Evolutionary conservation across 1,284 basidiomycete genomes (phyloP), one percentile per base, ranked within the genome.

Genomic region (Tetrapyrgos nigripes): DNA sequence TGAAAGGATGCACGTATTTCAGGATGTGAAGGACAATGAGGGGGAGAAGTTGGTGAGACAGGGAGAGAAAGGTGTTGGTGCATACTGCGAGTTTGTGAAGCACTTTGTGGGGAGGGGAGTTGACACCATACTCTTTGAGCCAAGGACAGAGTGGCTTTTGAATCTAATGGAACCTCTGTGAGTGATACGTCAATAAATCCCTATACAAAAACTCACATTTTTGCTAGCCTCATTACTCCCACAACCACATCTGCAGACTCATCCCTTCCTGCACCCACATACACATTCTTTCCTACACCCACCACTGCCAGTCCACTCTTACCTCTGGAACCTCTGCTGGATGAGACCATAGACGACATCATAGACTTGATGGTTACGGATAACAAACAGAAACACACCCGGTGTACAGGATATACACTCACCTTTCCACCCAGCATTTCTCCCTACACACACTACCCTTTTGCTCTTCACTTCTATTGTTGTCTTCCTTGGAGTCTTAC

Each of bases 401-500:
- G 24, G 24, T 45, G 43, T 45, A 6, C 9, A 45, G 46, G 46
- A 13, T 48, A 27, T 48, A 48, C 24, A 24, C 21, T 48, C 13
- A 48, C 46, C 13, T 71, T 75, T 19, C 61, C 55, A 4, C 23
- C 35, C 17, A 45, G 58, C 8, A 52, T 55, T 33, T 60, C 35
- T 28, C 27, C 55, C 17, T 52, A 66, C 59, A 44, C 59, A 2
- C n/a, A 19, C 1, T 68, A 68, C 48, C 66, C 64, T 3, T 58
- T 63, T 45, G 59, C 59, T 3, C 59, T 73, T 3, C 70, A 73
- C 52, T 60, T 69, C 19, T 54, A 37, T 4, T 27, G 47, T 14
- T 45, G n/a, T 19, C 50, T 68, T 10, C 68, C 70, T 2, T 73
- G 70, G 72, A 59, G 66, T 29, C 68, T 62, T 46, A 10, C 26